Percentiles rank a stretch among this genome's conserved stretches.
phyloP scores from a whole-genome alignment of 441 rosid genomes.

The Adansonia gregorii region DNA sequence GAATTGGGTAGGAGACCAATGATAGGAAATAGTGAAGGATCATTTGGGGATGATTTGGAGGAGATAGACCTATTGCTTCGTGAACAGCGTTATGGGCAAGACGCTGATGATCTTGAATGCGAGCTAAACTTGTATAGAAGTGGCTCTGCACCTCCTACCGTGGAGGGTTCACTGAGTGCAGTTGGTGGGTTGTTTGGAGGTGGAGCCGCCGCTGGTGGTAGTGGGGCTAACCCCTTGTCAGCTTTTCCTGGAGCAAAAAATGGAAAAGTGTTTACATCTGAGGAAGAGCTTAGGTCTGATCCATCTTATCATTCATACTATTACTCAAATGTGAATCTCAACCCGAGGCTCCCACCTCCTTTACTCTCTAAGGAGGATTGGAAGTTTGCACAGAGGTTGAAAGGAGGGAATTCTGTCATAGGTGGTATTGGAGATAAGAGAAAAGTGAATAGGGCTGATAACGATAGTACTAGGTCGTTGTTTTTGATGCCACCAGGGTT shows the following conservation, averaged over 20 bases:
- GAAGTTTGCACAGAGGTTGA: slow-evolving; percentile 83
- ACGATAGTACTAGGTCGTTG: slow-evolving; percentile 51
- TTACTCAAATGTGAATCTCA: slow-evolving; percentile 81
- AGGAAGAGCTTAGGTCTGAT: slow-evolving; percentile 90
- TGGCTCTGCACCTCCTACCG: too few species aligned
- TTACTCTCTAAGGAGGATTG: slow-evolving; percentile 40
- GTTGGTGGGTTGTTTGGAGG: slow-evolving; percentile 70
- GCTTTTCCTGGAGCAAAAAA: slow-evolving; percentile 53
- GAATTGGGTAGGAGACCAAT: slow-evolving; percentile 74
- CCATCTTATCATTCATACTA: slow-evolving; percentile 81
- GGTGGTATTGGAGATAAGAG: slow-evolving; percentile 89
- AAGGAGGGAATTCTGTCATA: slow-evolving; percentile 59
- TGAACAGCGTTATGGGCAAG: slow-evolving; percentile 71
- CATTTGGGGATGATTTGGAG: too few species aligned
- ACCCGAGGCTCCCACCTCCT: slow-evolving; percentile 97
- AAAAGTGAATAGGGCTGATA: slow-evolving; percentile 56
- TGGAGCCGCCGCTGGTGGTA: slow-evolving; percentile 32
- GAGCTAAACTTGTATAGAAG: slow-evolving; percentile 81
- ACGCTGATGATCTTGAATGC: slow-evolving; percentile 69
- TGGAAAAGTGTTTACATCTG: slow-evolving; percentile 54
- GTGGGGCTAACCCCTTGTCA: slow-evolving; percentile 38
- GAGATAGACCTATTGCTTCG: slow-evolving; percentile 74
- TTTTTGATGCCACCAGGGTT: slow-evolving; percentile 89
- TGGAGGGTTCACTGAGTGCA: too few species aligned
- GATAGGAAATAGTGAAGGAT: slow-evolving; percentile 42